Conservation (phyloP, 108 stramenopile genomes). For the Cyclotella cryptica region DNA sequence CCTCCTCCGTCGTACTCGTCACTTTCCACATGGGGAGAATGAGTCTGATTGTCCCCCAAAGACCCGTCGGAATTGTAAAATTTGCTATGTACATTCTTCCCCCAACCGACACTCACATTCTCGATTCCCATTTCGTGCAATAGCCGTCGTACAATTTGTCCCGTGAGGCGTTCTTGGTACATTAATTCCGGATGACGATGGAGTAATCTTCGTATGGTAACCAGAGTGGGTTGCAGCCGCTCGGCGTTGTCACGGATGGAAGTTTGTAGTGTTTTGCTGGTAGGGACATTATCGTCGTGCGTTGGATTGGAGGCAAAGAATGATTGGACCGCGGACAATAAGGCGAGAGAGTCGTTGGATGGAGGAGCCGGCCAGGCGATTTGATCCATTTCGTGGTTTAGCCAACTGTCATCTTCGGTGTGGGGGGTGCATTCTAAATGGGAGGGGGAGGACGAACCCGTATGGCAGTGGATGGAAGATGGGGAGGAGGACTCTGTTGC, state of each 20-base stretch:
- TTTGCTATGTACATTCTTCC: slow-evolving; percentile 67
- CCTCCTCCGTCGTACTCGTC: slow-evolving; percentile 60
- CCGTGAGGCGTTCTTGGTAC: slow-evolving; percentile 77
- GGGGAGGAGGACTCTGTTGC: background rate
- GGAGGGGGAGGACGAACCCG: background rate
- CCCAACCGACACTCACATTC: slow-evolving; percentile 72
- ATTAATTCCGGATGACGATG: slow-evolving; percentile 84
- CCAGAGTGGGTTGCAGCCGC: slow-evolving; percentile 57
- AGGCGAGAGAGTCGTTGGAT: background rate
- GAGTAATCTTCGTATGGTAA: slow-evolving; percentile 64
- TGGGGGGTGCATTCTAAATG: background rate
- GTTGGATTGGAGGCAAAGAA: slow-evolving; percentile 14
- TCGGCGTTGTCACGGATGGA: slow-evolving; percentile 39
- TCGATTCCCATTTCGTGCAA: slow-evolving; percentile 64
- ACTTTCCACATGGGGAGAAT: no score
- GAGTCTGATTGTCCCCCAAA: background rate
- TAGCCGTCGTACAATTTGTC: slow-evolving; percentile 62
- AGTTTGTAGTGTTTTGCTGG: slow-evolving; percentile 24
- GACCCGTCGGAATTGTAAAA: slow-evolving; percentile 8
- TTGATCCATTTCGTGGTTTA: slow-evolving; percentile 32
- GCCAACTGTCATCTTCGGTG: slow-evolving; percentile 2
- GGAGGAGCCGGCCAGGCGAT: slow-evolving; percentile 23
- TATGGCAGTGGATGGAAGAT: background rate
- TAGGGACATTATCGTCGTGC: background rate
- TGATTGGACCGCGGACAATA: slow-evolving; percentile 15